Conservation (phyloP, 164 flowering plant genomes). For the Nymphaea thermarum region DNA sequence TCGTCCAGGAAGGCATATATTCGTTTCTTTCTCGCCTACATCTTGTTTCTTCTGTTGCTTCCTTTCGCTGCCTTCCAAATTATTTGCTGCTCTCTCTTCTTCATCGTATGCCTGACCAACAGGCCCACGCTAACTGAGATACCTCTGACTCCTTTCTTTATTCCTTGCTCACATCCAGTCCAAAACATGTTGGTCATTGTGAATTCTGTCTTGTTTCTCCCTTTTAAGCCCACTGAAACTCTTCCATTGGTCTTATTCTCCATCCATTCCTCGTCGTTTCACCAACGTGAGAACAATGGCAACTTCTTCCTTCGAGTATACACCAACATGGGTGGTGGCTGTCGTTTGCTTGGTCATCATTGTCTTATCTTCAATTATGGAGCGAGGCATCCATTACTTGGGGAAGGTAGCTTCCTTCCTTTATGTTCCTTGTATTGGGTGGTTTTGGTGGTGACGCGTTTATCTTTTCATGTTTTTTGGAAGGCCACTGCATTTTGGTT, state of each 20-base stretch:
- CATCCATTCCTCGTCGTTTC: neutral
- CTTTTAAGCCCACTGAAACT: neutral
- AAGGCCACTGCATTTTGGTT: no score
- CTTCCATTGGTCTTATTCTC: neutral
- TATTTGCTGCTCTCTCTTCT: no score
- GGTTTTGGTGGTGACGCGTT: no score
- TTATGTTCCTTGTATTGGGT: neutral
- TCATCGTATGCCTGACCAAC: neutral
- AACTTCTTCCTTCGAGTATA: conserved; percentile 42
- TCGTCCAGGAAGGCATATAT: neutral
- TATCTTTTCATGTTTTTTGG: neutral
- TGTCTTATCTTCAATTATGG: conserved; percentile 50
- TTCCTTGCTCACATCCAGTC: neutral
- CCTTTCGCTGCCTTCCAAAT: no score
- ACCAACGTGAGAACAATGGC: conserved; percentile 2
- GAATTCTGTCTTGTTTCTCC: neutral
- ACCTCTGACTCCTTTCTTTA: neutral
- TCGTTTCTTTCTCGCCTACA: neutral
- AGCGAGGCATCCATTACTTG: conserved; percentile 49
- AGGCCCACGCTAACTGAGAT: neutral
- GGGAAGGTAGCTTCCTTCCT: conserved; percentile 30
- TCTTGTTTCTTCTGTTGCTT: neutral
- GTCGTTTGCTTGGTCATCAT: conserved; percentile 70
- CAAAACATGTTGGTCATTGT: neutral
- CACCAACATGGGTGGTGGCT: conserved; percentile 90